Conservation (phyloP, 805 yeast species). For the Maudiozyma serrabonitensis region DNA sequence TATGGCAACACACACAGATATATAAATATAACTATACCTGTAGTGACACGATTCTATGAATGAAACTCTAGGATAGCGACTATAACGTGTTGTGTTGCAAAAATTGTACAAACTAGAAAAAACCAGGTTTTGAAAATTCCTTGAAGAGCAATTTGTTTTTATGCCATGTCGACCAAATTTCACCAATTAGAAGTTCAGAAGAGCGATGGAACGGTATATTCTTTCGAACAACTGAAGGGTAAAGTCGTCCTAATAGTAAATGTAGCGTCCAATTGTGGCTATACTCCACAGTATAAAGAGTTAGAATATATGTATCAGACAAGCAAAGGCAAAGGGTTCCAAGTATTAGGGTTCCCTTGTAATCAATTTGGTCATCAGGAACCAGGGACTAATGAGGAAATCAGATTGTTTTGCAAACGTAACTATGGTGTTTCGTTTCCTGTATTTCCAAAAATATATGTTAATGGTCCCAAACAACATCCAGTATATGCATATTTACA, state of each 20-base stretch:
- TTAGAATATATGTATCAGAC: constrained; percentile 59
- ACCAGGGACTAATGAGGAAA: constrained; percentile 60
- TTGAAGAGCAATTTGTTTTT: no score
- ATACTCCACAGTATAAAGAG: constrained; percentile 69
- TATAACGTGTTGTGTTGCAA: no score
- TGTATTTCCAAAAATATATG: constrained; percentile 73
- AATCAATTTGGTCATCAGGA: constrained; percentile 83
- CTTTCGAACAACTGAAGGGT: constrained; percentile 56
- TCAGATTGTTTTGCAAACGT: constrained; percentile 57
- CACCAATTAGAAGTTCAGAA: background rate
- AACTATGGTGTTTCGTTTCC: constrained; percentile 93
- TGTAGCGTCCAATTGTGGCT: constrained; percentile 80
- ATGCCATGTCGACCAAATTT: background rate
- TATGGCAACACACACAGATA: no score
- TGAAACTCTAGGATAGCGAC: no score
- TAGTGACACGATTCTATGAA: no score
- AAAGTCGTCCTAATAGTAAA: constrained; percentile 80
- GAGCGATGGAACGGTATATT: constrained; percentile 41
- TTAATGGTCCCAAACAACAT: constrained; percentile 73
- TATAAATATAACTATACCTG: no score
- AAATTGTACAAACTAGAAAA: no score
- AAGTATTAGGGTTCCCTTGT: constrained; percentile 79
- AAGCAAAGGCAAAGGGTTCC: constrained; percentile 53
- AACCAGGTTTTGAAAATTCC: no score
- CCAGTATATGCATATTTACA: constrained; percentile 77